Percentiles rank a stretch among this genome's conserved stretches.
These are phyloP conservation scores for Populus pruinosa DNA, from an alignment of 345 rosid species.

Conservation along the genomic window DNA sequence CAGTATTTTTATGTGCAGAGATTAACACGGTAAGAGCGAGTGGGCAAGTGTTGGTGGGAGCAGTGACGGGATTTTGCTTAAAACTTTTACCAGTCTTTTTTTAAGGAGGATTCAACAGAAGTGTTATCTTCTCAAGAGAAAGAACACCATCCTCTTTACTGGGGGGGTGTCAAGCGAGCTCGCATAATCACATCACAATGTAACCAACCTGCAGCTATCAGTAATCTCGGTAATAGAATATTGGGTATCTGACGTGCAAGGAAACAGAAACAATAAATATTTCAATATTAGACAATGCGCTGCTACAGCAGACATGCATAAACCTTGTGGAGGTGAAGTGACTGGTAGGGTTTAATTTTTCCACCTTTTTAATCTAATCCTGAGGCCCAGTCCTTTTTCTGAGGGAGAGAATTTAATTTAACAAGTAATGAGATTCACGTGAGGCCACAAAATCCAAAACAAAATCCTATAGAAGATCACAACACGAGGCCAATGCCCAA, in stretches of 20 bases:
- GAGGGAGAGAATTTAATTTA: conserved; percentile 20
- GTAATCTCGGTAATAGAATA: neutral
- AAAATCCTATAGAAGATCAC: conserved; percentile 34
- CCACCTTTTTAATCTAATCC: neutral
- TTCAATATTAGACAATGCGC: too few relatives aligned
- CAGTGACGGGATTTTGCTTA: too few relatives aligned
- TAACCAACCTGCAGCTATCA: too few relatives aligned
- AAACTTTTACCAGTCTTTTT: too few relatives aligned
- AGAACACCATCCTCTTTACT: too few relatives aligned
- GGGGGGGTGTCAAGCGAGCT: too few relatives aligned
- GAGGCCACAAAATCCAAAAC: conserved; percentile 38
- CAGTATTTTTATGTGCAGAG: neutral
- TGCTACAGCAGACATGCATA: neutral
- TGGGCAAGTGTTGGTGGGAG: too few relatives aligned
- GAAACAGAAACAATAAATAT: too few relatives aligned
- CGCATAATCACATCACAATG: too few relatives aligned
- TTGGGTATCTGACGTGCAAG: neutral
- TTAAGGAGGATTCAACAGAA: too few relatives aligned
- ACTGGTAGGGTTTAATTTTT: neutral
- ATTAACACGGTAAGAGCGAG: too few relatives aligned
- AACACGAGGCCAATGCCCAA: conserved; percentile 14
- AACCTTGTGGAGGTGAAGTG: neutral
- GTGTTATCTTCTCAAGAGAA: too few relatives aligned
- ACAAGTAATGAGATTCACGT: conserved; percentile 30
- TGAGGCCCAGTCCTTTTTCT: neutral